These are phyloP conservation scores for Curvularia sp. DNA, from an alignment of 2,329 filamentous ascomycete genomes.

Conservation along the genomic window DNA sequence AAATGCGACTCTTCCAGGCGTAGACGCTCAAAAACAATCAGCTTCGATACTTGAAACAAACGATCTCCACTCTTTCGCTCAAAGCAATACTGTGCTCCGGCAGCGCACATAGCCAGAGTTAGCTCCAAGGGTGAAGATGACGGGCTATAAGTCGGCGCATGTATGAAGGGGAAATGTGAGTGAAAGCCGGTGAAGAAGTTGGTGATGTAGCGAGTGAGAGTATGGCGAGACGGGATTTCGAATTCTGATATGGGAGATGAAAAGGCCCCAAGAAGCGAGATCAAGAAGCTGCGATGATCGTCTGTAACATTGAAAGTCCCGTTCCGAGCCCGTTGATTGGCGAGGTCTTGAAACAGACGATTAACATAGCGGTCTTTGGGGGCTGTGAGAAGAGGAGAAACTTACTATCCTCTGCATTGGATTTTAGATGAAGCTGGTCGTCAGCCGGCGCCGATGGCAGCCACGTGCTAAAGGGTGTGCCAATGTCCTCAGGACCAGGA, in stretches of 20 bases:
- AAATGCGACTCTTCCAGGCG: conserved; percentile 36
- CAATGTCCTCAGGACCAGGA: conserved; percentile 37
- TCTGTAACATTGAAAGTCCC: conserved; percentile 39
- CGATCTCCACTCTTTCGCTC: conserved; percentile 39
- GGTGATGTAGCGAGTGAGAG: conserved; percentile 41
- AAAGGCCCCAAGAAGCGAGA: conserved; percentile 30
- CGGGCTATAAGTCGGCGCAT: conserved; percentile 42
- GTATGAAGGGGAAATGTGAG: conserved; percentile 45
- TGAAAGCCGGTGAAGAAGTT: conserved; percentile 44
- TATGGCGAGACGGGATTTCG: conserved; percentile 41
- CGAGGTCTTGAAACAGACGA: conserved; percentile 18
- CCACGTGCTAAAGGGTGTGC: conserved; percentile 43
- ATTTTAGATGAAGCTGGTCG: conserved; percentile 34
- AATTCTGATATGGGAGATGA: conserved; percentile 32
- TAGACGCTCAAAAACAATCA: conserved; percentile 38
- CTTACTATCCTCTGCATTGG: conserved; percentile 28
- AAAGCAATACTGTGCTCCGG: conserved; percentile 46
- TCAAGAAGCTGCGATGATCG: conserved; percentile 33
- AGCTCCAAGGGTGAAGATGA: conserved; percentile 42
- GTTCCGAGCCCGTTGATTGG: conserved; percentile 26
- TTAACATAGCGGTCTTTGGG: not conserved
- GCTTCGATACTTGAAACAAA: conserved; percentile 40
- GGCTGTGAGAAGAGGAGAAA: not conserved
- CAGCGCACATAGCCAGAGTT: conserved; percentile 42
- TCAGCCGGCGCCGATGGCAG: conserved; percentile 40